A percentile compares a stretch with the other conserved stretches of the same genome.
Evolutionary conservation across 2,329 filamentous ascomycete species (phyloP).

Genomic region (Colletotrichum noveboracense): DNA sequence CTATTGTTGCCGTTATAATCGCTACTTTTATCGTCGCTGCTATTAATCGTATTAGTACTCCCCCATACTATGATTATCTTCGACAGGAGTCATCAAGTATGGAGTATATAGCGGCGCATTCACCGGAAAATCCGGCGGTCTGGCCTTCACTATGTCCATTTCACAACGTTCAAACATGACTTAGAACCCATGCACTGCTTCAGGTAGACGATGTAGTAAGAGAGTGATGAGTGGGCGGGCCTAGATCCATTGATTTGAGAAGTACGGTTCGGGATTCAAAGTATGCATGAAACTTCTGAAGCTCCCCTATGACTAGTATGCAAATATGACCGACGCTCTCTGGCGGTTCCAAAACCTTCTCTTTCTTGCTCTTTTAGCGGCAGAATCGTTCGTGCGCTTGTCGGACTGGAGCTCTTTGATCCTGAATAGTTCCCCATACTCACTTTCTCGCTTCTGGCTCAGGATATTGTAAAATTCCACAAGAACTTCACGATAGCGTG

Average conservation of each 20-base stretch:
- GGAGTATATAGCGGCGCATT: rapidly evolving
- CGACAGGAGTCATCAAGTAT: rapidly evolving
- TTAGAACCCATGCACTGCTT: no score
- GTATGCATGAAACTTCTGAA: background rate
- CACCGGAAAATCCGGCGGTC: no score
- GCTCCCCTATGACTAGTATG: background rate
- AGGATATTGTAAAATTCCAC: background rate
- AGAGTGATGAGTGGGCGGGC: rapidly evolving
- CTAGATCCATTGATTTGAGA: background rate
- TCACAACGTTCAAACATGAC: rapidly evolving
- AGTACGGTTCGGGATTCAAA: no score
- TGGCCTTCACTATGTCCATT: rapidly evolving
- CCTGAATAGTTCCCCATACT: background rate
- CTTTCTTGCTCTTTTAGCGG: background rate
- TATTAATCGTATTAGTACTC: no score
- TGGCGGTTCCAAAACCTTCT: background rate
- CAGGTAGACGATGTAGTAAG: no score
- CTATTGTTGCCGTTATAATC: rapidly evolving
- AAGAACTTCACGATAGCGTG: background rate
- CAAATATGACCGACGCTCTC: background rate
- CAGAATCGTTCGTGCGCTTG: background rate
- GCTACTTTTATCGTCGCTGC: rapidly evolving
- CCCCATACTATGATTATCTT: no score
- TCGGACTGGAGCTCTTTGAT: background rate
- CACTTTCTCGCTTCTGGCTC: background rate